Percentiles rank a stretch among this genome's conserved stretches.
Evolutionary conservation across 2,329 filamentous ascomycete genomes (phyloP).

Genomic region (Mariannaea elegans): DNA sequence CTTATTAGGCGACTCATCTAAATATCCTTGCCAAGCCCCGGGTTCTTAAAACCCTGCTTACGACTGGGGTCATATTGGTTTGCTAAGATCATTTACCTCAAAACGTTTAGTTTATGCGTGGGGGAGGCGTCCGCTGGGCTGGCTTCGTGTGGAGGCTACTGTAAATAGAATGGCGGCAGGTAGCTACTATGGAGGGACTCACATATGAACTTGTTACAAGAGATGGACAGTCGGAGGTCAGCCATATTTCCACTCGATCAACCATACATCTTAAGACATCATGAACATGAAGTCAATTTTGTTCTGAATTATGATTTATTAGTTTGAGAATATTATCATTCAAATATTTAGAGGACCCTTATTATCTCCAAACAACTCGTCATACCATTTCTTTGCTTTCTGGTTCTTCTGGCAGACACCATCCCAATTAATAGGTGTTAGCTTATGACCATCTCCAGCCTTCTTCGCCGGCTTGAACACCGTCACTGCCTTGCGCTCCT

Average conservation of each 20-base stretch:
- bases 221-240: too few species aligned
- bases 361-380: slow-evolving; percentile 46
- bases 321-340: background rate
- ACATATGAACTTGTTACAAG: too few species aligned
- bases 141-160: background rate
- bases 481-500: slow-evolving; percentile 22
- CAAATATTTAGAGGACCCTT: slow-evolving; percentile 40
- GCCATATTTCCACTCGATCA: too few species aligned
- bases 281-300: too few species aligned
- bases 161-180: too few species aligned
- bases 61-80: too few species aligned
- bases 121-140: slow-evolving; percentile 7
- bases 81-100: too few species aligned
- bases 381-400: slow-evolving; percentile 40
- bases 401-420: slow-evolving; percentile 45
- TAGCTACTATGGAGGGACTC: too few species aligned
- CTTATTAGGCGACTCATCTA: too few species aligned
- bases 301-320: background rate
- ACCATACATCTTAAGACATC: too few species aligned
- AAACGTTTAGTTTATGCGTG: background rate
- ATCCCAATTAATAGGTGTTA: slow-evolving; percentile 43
- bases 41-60: too few species aligned
- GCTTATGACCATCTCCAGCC: slow-evolving; percentile 19
- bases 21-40: too few species aligned
- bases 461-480: slow-evolving; percentile 37